Evolutionary conservation across 2,329 filamentous ascomycete species (phyloP).

Genomic region (Fusarium nematophilum): DNA sequence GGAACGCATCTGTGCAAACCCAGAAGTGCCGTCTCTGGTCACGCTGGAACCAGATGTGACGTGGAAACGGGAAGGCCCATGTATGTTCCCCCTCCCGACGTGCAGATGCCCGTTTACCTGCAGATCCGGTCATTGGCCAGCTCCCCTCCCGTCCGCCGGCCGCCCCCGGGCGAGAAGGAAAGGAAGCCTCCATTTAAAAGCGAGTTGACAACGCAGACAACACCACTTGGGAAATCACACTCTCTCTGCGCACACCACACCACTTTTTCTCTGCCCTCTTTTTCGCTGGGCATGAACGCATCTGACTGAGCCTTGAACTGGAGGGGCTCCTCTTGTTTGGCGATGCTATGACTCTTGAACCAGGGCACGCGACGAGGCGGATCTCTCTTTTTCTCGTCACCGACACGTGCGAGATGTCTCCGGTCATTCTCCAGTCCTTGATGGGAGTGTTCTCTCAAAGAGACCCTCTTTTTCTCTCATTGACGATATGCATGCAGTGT

Average conservation of each 20-base stretch:
- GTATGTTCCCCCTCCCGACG: slow-evolving; percentile 37
- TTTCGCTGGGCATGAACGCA: slow-evolving; percentile 44
- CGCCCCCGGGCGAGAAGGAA: slow-evolving; percentile 30
- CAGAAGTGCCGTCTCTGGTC: slow-evolving; percentile 11
- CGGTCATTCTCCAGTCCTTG: too few species aligned
- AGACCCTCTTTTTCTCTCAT: slow-evolving; percentile 32
- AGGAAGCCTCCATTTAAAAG: slow-evolving; percentile 13
- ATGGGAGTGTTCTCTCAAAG: slow-evolving; percentile 20
- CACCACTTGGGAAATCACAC: too few species aligned
- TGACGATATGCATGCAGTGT: slow-evolving; percentile 32
- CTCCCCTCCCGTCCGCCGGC: slow-evolving; percentile 24
- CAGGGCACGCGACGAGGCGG: too few species aligned
- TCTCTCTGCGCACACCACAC: slow-evolving; percentile 19
- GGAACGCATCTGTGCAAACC: slow-evolving; percentile 15
- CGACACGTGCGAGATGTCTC: slow-evolving; percentile 36
- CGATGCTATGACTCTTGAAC: slow-evolving; percentile 39
- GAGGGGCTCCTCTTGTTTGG: slow-evolving; percentile 35
- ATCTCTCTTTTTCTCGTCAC: slow-evolving; percentile 37
- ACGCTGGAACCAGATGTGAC: slow-evolving; percentile 35
- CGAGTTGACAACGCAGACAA: slow-evolving; percentile 38
- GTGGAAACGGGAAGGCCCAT: slow-evolving; percentile 38
- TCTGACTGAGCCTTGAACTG: slow-evolving; percentile 37
- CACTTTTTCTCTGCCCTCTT: slow-evolving; percentile 1
- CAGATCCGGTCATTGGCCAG: slow-evolving; percentile 29
- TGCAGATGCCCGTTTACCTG: slow-evolving; percentile 30